Evolutionary conservation across 192 early-diverging fungal species (phyloP).

Genomic region (Allomyces arbusculus): DNA sequence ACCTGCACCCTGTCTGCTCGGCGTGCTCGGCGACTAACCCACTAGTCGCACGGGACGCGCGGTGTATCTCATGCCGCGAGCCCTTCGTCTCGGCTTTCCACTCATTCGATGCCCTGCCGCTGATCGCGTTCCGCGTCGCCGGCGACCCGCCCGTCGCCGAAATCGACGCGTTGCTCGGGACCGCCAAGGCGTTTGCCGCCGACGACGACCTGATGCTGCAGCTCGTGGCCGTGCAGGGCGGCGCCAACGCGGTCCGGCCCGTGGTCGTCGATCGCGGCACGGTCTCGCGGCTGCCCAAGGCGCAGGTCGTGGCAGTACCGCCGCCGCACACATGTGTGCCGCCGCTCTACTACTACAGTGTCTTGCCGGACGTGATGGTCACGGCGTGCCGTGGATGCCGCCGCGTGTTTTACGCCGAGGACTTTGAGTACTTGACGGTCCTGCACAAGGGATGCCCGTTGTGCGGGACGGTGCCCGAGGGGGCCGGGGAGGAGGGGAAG

Average conservation of each 20-base stretch:
- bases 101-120: not conserved
- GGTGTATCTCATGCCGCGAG: not conserved
- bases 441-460: not conserved
- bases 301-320: not conserved
- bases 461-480: not conserved
- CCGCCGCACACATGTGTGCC: not conserved
- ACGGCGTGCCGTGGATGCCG: not conserved
- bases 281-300: not conserved
- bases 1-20: slow-evolving; percentile 18
- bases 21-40: slow-evolving; percentile 24
- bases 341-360: not conserved
- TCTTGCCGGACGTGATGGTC: not conserved
- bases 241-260: not conserved
- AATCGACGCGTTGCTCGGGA: slow-evolving; percentile 1
- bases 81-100: not conserved
- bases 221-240: not conserved
- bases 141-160: not conserved
- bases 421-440: not conserved
- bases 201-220: not conserved
- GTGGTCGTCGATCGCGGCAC: not conserved
- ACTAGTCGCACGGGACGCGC: not conserved
- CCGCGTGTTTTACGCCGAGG: not conserved
- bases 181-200: too few species aligned
- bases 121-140: not conserved
- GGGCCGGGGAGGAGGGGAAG: too few species aligned